Conservation (phyloP, 805 yeast genomes). For the Deakozyma indianensis region DNA sequence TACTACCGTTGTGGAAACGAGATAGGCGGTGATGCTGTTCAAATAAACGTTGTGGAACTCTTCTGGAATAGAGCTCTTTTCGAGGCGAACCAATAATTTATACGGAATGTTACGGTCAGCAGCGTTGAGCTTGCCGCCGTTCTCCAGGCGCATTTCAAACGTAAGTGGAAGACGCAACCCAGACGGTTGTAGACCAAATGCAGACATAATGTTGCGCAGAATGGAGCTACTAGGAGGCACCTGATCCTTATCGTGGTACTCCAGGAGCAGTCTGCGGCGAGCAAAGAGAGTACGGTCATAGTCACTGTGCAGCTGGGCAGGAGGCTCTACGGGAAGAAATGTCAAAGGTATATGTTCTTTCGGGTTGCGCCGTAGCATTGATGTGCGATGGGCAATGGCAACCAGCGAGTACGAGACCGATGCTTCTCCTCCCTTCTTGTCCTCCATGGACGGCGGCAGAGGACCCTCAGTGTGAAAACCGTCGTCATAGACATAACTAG, state of each 20-base stretch:
- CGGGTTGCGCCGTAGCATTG: not conserved
- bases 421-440: not conserved
- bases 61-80: not conserved
- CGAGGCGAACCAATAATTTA: not conserved
- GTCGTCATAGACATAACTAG: not conserved
- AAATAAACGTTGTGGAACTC: not conserved
- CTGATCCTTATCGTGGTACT: not conserved
- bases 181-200: not conserved
- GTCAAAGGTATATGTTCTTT: not conserved
- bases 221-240: not conserved
- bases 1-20: not conserved
- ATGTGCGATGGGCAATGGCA: not conserved
- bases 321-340: not conserved
- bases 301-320: not conserved
- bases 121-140: not conserved
- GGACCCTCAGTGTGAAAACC: not conserved
- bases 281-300: not conserved
- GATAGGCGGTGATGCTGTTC: not conserved
- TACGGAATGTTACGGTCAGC: not conserved
- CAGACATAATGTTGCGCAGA: not conserved
- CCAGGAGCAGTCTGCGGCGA: not conserved
- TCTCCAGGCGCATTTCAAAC: not conserved
- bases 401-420: not conserved
- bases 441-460: slow-evolving; percentile 1
- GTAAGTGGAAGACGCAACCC: not conserved